Base-by-base conservation (phyloP, 2,329 filamentous ascomycete species). In the Alternaria longipes region DNA sequence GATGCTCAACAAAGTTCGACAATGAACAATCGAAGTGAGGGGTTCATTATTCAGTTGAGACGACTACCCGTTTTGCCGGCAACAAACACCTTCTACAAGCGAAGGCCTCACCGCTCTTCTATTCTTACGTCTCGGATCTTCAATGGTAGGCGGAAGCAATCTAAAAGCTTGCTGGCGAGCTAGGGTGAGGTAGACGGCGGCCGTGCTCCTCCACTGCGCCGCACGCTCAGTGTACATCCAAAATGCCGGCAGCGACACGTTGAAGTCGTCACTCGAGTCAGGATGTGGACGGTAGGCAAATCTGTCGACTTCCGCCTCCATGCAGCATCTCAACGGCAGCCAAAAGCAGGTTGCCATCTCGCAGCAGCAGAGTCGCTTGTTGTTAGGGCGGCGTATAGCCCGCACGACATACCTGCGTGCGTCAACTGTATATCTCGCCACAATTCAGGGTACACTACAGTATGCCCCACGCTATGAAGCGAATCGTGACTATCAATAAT, bases 321-420 rank as follows among this genome's bases (percentile, higher is more conserved):
- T 74, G 69, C 72, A 74, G 64, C 63, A 67, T 71, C 65, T 69
- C 60, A 54, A 72, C 64, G 62, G 64, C 64, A 52, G 62, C 66
- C 59, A 49, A 65, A 64, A 65, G 65, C 63, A 68, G 62, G 51
- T 54, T 63, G 64, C 69, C 71, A 70, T 60, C 65, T 65, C 62
- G 68, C 71, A 66, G 62, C 65, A 70, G 71, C 47, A 60, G 54
- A 75, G 72, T 71, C 72, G 71, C 71, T 56, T 68, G 54, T 60
- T 61, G 64, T 66, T 54, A 65, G 65, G 54, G 57, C 65, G 44
- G 44, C 70, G 67, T 70, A 72, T 72, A 66, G 54, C 65, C 72
- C 65, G 76, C 75, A 77, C 74, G 73, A 76, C 74, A 78, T 78
- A 68, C 56, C 57, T 74, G 57, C 72, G 20, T 42, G 40, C 74